A percentile compares a stretch with the other conserved stretches of the same genome.
Conservation (phyloP, 495 filamentous ascomycete genomes). For the Aspergillus carlsbadensis region DNA sequence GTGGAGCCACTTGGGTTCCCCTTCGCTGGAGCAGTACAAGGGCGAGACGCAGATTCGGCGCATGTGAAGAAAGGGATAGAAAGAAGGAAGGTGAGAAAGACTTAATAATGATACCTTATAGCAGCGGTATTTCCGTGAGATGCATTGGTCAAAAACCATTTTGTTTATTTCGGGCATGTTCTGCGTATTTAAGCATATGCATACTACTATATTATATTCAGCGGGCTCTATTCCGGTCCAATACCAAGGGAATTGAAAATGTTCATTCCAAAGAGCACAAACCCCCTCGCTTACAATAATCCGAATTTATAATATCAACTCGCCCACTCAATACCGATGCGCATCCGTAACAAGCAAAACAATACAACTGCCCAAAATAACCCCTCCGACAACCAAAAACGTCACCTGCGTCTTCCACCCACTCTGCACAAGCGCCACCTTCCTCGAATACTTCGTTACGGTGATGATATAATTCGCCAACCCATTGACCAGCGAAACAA, state of each 20-base stretch:
- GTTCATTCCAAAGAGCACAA: too few relatives aligned
- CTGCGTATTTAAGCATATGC: neutral
- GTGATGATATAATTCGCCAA: constrained; percentile 86
- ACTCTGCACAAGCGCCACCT: constrained; percentile 82
- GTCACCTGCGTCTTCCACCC: constrained; percentile 89
- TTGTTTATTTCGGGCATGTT: neutral
- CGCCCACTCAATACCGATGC: constrained; percentile 9
- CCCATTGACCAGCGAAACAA: constrained; percentile 73
- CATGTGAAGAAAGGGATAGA: constrained; percentile 64
- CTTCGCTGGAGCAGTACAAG: constrained; percentile 76
- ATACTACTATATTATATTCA: neutral
- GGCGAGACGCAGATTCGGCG: constrained; percentile 84
- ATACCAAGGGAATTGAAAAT: too few relatives aligned
- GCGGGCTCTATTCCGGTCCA: neutral
- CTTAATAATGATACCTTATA: constrained; percentile 7
- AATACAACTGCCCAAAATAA: constrained; percentile 79
- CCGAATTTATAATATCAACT: too few relatives aligned
- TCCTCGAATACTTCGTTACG: constrained; percentile 76
- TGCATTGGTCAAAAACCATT: neutral
- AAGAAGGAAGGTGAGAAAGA: neutral
- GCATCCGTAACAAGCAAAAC: constrained; percentile 59
- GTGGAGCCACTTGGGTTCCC: constrained; percentile 84
- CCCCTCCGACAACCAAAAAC: constrained; percentile 71
- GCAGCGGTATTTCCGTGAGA: constrained; percentile 5
- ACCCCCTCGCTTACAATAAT: too few relatives aligned